Conservation (phyloP, 2,329 filamentous ascomycete genomes). For the Aspergillus brasiliensis region DNA sequence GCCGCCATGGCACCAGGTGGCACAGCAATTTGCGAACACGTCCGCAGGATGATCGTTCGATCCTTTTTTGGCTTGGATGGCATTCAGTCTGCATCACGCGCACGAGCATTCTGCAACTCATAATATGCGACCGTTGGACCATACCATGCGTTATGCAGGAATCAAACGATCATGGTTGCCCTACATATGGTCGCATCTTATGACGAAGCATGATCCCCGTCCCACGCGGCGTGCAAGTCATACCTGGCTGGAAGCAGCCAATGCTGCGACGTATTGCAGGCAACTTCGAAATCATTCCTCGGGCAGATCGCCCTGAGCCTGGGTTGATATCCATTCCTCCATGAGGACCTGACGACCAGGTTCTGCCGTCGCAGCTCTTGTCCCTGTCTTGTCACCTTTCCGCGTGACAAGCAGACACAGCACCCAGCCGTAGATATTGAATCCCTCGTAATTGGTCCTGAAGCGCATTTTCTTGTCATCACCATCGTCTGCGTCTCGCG, state of each 20-base stretch:
- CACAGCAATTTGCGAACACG: background rate
- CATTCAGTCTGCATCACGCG: background rate
- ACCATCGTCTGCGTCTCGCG: conserved; percentile 41
- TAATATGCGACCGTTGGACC: background rate
- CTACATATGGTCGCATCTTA: background rate
- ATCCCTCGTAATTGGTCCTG: conserved; percentile 89
- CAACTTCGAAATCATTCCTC: conserved; percentile 33
- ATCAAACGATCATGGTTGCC: background rate
- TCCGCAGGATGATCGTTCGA: background rate
- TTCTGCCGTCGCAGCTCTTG: conserved; percentile 34
- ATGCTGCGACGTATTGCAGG: background rate
- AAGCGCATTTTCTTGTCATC: conserved; percentile 91
- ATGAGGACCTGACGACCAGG: conserved; percentile 68
- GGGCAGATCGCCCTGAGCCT: conserved; percentile 49
- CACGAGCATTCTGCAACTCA: background rate
- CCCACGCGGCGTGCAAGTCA: background rate
- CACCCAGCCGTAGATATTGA: conserved; percentile 91
- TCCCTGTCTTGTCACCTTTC: conserved; percentile 54
- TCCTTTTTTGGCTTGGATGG: background rate
- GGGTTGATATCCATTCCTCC: conserved; percentile 88
- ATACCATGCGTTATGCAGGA: background rate
- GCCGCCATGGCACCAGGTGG: background rate
- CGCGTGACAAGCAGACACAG: conserved; percentile 87
- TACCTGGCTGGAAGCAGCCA: background rate
- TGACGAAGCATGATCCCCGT: background rate